phyloP scores from a whole-genome alignment of 371 early-diverging fungal genomes.

The Mortierella sp. region DNA sequence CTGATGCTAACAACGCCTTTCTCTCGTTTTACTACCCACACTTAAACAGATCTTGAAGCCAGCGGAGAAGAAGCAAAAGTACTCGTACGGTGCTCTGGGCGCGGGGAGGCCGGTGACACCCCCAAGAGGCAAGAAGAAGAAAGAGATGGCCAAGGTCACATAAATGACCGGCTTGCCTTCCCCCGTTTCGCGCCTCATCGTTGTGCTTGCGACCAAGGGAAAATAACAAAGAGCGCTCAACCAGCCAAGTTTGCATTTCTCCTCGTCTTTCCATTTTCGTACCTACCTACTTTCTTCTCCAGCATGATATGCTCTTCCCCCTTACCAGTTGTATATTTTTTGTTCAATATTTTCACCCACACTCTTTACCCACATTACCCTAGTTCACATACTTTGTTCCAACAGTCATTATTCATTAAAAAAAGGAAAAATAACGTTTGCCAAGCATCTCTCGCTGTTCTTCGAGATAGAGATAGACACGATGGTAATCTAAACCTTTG shows the following conservation, averaged over 20 bases:
- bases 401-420: not conserved
- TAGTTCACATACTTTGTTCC: not conserved
- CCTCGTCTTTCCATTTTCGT: not conserved
- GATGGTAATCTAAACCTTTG: too few species aligned
- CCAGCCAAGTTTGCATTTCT: not conserved
- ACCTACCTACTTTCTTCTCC: not conserved
- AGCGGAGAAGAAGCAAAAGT: slow-evolving; percentile 49
- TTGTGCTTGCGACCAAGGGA: not conserved
- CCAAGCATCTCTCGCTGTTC: not conserved
- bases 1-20: not conserved
- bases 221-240: not conserved
- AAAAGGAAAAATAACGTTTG: not conserved
- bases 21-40: not conserved
- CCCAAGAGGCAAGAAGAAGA: slow-evolving; percentile 55
- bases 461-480: too few species aligned
- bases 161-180: not conserved
- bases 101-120: slow-evolving; percentile 16
- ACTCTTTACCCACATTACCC: not conserved
- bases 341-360: not conserved
- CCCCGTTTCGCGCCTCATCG: not conserved
- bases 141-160: slow-evolving; percentile 47
- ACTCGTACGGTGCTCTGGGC: slow-evolving; percentile 36
- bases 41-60: slow-evolving; percentile 39
- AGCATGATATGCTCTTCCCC: not conserved
- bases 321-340: not conserved